Evolutionary conservation across 2,329 filamentous ascomycete genomes (phyloP).

Genomic region (Clonostachys chloroleuca): DNA sequence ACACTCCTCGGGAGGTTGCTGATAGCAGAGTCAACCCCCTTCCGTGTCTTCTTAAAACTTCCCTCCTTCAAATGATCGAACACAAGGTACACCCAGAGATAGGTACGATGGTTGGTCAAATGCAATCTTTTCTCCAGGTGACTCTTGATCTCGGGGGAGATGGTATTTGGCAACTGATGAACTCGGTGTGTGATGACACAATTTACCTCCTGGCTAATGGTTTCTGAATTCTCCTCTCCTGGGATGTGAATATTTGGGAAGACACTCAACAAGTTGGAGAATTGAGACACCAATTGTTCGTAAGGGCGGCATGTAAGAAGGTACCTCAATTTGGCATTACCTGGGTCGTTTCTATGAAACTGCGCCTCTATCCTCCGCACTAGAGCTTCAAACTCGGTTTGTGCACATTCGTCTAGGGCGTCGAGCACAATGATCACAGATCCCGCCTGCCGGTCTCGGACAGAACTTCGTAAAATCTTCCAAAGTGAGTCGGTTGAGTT

Average conservation of each 20-base stretch:
- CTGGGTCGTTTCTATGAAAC: background rate
- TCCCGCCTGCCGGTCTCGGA: background rate
- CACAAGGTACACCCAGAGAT: slow-evolving; percentile 29
- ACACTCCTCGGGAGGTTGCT: slow-evolving; percentile 16
- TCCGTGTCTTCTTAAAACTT: slow-evolving; percentile 11
- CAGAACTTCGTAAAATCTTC: slow-evolving; percentile 19
- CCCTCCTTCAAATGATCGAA: slow-evolving; percentile 19
- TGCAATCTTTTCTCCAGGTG: slow-evolving; percentile 10
- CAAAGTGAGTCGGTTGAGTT: slow-evolving; percentile 18
- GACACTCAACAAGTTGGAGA: slow-evolving; percentile 7
- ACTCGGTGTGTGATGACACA: slow-evolving; percentile 20
- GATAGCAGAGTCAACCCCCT: slow-evolving; percentile 10
- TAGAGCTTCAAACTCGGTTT: slow-evolving; percentile 11
- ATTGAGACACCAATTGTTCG: slow-evolving; percentile 15
- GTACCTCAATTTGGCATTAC: slow-evolving; percentile 15
- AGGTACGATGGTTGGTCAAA: slow-evolving; percentile 19
- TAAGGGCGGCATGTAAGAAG: slow-evolving; percentile 28
- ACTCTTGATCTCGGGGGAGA: slow-evolving; percentile 5
- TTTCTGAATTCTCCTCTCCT: slow-evolving; percentile 25
- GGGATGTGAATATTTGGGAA: slow-evolving; percentile 22
- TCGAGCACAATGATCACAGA: background rate
- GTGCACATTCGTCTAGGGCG: background rate
- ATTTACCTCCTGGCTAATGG: slow-evolving; percentile 26
- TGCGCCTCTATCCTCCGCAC: slow-evolving; percentile 1
- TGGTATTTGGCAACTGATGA: slow-evolving; percentile 5